Conservation (phyloP, 257 asterid genomes). For the Plantago ovata region DNA sequence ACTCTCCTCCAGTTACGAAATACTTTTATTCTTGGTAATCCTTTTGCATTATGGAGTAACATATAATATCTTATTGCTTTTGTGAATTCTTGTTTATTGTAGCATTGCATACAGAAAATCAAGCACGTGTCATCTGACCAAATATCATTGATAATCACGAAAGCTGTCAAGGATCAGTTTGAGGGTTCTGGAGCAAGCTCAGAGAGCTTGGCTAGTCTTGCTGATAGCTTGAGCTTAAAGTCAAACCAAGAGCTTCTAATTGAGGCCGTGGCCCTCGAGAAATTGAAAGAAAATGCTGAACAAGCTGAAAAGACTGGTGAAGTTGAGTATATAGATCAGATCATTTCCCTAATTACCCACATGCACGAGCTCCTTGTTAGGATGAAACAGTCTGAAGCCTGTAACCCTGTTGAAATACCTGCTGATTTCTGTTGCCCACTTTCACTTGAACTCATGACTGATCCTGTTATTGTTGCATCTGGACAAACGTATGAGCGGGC, state of each 20-base stretch:
- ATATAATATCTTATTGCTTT: slow-evolving; percentile 12
- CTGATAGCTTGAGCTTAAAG: slow-evolving; percentile 59
- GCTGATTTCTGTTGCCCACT: slow-evolving; percentile 87
- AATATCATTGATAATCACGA: slow-evolving; percentile 43
- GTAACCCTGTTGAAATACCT: slow-evolving; percentile 66
- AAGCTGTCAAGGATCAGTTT: slow-evolving; percentile 53
- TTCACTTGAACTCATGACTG: slow-evolving; percentile 86
- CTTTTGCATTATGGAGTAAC: slow-evolving; percentile 15
- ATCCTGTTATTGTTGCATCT: slow-evolving; percentile 87
- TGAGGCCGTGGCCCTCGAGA: slow-evolving; percentile 89
- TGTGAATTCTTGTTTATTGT: slow-evolving; percentile 25
- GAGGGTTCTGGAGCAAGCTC: slow-evolving; percentile 68
- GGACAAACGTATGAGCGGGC: slow-evolving; percentile 93
- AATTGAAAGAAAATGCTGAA: slow-evolving; percentile 76
- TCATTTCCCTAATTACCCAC: slow-evolving; percentile 63
- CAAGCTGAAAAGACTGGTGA: slow-evolving; percentile 63
- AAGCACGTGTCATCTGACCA: slow-evolving; percentile 49
- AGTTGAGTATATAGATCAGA: slow-evolving; percentile 66
- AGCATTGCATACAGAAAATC: slow-evolving; percentile 51
- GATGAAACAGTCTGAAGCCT: slow-evolving; percentile 59
- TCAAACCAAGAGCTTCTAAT: slow-evolving; percentile 77
- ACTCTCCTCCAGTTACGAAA: no score
- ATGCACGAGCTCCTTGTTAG: slow-evolving; percentile 77
- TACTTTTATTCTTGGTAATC: not conserved
- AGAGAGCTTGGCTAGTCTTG: slow-evolving; percentile 53